Evolutionary conservation across 2,329 filamentous ascomycete species (phyloP).

Genomic region (Pyrenophora teres): DNA sequence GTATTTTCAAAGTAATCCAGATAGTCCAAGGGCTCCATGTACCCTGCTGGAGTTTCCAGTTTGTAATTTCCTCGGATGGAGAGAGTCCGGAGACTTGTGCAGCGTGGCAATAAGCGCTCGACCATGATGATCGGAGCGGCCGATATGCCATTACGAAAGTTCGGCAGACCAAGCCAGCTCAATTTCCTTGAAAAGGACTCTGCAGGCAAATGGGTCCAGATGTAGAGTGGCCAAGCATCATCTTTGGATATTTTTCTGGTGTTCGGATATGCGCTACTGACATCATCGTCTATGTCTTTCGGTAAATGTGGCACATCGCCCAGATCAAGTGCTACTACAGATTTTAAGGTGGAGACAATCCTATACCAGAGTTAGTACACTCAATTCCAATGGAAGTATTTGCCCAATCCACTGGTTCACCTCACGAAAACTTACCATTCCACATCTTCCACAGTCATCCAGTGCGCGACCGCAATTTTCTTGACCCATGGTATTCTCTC

Average conservation of each 20-base stretch:
- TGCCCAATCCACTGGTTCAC: too few species aligned
- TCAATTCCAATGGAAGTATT: too few species aligned
- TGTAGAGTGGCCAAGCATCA: background rate
- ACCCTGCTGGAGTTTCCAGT: background rate
- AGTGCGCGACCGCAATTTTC: conserved; percentile 29
- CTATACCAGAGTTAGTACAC: background rate
- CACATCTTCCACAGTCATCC: conserved; percentile 30
- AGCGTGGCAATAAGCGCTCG: conserved; percentile 7
- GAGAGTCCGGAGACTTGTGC: conserved; percentile 21
- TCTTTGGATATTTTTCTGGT: background rate
- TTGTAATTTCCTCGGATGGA: conserved; percentile 25
- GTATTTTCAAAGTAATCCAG: conserved; percentile 3
- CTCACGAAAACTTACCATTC: conserved; percentile 16
- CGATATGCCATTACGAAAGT: conserved; percentile 8
- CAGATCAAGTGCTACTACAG: conserved; percentile 27
- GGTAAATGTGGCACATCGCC: conserved; percentile 15
- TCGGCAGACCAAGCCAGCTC: conserved; percentile 28
- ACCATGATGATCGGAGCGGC: background rate
- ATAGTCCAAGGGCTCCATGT: conserved; percentile 12
- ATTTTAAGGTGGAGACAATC: conserved; percentile 20
- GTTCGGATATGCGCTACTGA: background rate
- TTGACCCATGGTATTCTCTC: conserved; percentile 22
- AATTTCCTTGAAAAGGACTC: conserved; percentile 4
- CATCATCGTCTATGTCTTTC: background rate
- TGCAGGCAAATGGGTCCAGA: background rate